Conservation (phyloP, 306 rosid genomes). For the Vigna radiata region DNA sequence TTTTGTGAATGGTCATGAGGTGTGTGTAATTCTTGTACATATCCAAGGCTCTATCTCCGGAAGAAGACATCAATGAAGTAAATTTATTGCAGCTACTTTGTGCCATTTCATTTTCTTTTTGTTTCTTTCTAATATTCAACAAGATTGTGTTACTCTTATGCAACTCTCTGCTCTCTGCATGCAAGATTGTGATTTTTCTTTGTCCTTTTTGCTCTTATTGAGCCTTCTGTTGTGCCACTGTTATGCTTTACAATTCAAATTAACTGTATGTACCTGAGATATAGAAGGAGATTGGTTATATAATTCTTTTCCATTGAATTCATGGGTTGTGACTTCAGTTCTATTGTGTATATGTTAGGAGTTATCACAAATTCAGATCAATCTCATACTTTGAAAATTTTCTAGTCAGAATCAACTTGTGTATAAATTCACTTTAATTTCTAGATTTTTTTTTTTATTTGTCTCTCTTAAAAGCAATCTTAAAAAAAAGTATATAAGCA, state of each 20-base stretch:
- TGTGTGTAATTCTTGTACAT: constrained; percentile 65
- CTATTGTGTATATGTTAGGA: background rate
- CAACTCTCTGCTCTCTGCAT: constrained; percentile 37
- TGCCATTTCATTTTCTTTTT: constrained; percentile 11
- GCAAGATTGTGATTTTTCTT: constrained; percentile 45
- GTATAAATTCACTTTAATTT: too few species aligned
- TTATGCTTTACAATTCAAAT: constrained; percentile 44
- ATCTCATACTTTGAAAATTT: too few species aligned
- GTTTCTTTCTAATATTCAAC: constrained; percentile 37
- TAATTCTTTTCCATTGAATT: constrained; percentile 45
- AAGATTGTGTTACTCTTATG: background rate
- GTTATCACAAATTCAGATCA: too few species aligned
- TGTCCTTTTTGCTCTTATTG: background rate
- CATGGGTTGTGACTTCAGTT: constrained; percentile 33
- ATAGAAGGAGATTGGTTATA: constrained; percentile 37
- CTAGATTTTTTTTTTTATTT: too few species aligned
- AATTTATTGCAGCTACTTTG: constrained; percentile 36
- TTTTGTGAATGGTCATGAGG: constrained; percentile 48
- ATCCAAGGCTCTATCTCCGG: constrained; percentile 48
- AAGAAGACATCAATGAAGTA: constrained; percentile 39
- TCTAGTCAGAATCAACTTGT: too few species aligned
- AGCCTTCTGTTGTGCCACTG: constrained; percentile 39
- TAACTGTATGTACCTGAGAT: constrained; percentile 45
- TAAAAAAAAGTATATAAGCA: too few species aligned
- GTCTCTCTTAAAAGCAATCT: too few species aligned